A percentile compares a stretch with the other conserved stretches of the same genome.
Conservation (phyloP, 768 basidiomycete genomes). For the Ramaria rubella region DNA sequence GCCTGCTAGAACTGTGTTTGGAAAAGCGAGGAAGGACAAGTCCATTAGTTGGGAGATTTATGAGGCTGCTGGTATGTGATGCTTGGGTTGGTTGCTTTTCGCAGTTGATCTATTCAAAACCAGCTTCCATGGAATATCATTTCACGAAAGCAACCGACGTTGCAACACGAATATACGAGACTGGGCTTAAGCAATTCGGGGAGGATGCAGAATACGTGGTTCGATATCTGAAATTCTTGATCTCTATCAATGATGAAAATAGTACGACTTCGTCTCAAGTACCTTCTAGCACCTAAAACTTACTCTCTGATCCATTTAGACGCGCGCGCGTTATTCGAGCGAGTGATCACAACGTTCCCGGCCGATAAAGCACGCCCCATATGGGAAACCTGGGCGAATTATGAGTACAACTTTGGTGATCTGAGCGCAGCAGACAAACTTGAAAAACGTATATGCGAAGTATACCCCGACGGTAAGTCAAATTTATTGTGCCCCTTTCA, state of each 20-base stretch:
- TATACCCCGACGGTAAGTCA: conserved; percentile 72
- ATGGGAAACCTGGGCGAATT: conserved; percentile 95
- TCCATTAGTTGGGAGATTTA: conserved; percentile 89
- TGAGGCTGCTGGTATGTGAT: conserved; percentile 74
- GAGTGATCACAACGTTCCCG: conserved; percentile 66
- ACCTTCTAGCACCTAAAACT: conserved; percentile 4
- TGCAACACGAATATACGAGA: conserved; percentile 89
- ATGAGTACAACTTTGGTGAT: conserved; percentile 95
- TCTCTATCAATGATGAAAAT: conserved; percentile 90
- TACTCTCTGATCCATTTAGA: conserved; percentile 42
- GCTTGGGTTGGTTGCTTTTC: not conserved
- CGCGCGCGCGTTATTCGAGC: conserved; percentile 92
- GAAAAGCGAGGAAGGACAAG: conserved; percentile 68
- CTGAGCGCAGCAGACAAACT: conserved; percentile 81
- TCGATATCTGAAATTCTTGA: conserved; percentile 86
- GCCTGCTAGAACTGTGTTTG: conserved; percentile 69
- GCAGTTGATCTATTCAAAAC: not conserved
- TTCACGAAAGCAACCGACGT: conserved; percentile 71
- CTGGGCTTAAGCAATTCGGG: conserved; percentile 77
- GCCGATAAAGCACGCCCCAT: conserved; percentile 75
- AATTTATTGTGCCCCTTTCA: not conserved
- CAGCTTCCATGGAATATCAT: conserved; percentile 94
- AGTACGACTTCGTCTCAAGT: conserved; percentile 49
- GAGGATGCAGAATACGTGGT: conserved; percentile 82
- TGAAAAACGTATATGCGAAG: conserved; percentile 82